These are phyloP conservation scores for Selaginella tamariscina DNA, from an alignment of 75 land plant species.

Conservation along the genomic window DNA sequence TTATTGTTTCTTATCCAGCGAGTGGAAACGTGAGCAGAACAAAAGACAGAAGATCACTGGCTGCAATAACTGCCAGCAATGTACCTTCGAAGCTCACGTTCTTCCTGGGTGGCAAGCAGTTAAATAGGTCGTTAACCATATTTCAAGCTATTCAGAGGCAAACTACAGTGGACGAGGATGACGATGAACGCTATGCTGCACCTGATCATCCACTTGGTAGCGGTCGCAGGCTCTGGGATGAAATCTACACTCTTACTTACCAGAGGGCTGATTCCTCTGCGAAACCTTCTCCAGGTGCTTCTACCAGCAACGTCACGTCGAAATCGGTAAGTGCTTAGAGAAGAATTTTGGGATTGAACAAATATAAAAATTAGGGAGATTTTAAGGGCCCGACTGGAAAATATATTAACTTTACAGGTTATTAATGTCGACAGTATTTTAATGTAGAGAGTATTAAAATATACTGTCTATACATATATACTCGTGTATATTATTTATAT, in stretches of 20 bases:
- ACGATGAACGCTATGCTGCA: conserved; percentile 62
- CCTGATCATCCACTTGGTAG: conserved; percentile 45
- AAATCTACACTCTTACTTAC: conserved; percentile 81
- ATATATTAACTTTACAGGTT: no score
- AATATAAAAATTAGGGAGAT: no score
- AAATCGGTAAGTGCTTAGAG: no score
- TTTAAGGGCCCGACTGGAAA: no score
- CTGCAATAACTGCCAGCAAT: conserved; percentile 24
- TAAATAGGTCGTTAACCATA: conserved; percentile 63
- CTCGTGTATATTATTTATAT: no score
- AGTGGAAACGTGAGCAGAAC: no score
- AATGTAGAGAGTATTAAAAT: no score
- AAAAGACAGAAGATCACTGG: conserved; percentile 42
- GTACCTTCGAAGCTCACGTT: conserved; percentile 60
- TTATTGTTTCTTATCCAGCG: no score
- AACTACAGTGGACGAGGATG: conserved; percentile 71
- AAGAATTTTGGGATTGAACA: no score
- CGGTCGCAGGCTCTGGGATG: conserved; percentile 76
- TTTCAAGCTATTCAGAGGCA: conserved; percentile 89
- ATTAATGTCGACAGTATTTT: no score
- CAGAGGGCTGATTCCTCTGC: conserved; percentile 49
- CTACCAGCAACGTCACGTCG: conserved; percentile 22
- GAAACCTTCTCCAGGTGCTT: conserved; percentile 17
- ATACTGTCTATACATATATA: no score
- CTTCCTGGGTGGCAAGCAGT: conserved; percentile 60